A percentile compares a stretch with the other conserved stretches of the same genome.
phyloP scores from a whole-genome alignment of 495 filamentous ascomycete species.

The Arthonia radiata region DNA sequence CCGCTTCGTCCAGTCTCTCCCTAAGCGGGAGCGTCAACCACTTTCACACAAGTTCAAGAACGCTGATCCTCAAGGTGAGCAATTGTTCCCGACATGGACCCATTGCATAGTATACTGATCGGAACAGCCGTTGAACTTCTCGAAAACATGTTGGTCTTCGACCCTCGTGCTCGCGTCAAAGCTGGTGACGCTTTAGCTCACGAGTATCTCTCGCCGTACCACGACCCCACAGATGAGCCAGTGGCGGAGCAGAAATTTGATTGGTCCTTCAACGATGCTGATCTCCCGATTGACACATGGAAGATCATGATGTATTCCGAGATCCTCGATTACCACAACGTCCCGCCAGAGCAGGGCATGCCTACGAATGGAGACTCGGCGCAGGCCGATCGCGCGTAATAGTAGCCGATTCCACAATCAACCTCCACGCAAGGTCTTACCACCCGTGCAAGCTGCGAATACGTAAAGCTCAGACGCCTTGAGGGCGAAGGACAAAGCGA shows the following conservation, averaged over 20 bases:
- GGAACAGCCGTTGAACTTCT: conserved; percentile 70
- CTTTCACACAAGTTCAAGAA: conserved; percentile 86
- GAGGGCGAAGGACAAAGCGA: too few species aligned
- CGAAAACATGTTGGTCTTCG: conserved; percentile 93
- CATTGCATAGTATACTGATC: background rate
- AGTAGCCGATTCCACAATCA: too few species aligned
- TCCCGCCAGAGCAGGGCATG: too few species aligned
- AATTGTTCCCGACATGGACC: background rate
- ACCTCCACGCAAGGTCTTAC: too few species aligned
- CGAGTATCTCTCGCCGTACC: conserved; percentile 86
- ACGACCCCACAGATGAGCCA: conserved; percentile 90
- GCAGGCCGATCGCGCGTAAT: too few species aligned
- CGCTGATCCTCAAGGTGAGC: conserved; percentile 69
- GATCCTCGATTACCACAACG: conserved; percentile 96
- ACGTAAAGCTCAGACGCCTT: too few species aligned
- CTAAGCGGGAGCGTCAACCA: conserved; percentile 81
- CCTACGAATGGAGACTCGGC: too few species aligned
- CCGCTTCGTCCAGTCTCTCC: conserved; percentile 89
- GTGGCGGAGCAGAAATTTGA: conserved; percentile 95
- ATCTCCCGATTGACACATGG: conserved; percentile 97
- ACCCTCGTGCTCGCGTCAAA: conserved; percentile 73
- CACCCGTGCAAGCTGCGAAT: too few species aligned
- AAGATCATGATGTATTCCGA: conserved; percentile 99
- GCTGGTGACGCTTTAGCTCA: conserved; percentile 68
- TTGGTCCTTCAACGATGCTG: conserved; percentile 99